Conservation (phyloP, 148 eudicot species). For the Salicornia ramosissima region DNA sequence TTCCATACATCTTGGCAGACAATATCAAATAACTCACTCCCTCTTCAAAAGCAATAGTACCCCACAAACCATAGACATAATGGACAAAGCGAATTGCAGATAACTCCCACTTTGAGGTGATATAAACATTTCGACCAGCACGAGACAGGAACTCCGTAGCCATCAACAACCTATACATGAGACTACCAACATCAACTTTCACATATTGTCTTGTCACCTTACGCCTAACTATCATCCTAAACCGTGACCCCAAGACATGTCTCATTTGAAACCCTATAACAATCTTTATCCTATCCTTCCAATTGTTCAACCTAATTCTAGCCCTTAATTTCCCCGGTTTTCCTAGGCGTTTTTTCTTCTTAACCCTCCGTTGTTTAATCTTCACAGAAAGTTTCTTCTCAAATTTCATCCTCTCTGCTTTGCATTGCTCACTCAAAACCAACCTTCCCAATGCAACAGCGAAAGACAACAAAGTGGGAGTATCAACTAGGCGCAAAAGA, state of each 20-base stretch:
- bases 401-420: not conserved
- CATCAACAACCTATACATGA: slow-evolving; percentile 26
- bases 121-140: slow-evolving; percentile 12
- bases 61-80: slow-evolving; percentile 17
- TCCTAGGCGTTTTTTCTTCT: slow-evolving; percentile 12
- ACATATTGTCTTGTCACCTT: slow-evolving; percentile 3
- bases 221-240: slow-evolving; percentile 8
- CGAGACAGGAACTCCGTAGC: slow-evolving; percentile 17
- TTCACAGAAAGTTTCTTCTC: slow-evolving; percentile 20
- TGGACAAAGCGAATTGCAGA: slow-evolving; percentile 20
- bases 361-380: slow-evolving; percentile 15
- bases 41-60: slow-evolving; percentile 20
- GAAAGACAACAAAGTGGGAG: slow-evolving; percentile 8
- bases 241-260: slow-evolving; percentile 13
- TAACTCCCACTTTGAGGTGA: slow-evolving; percentile 27
- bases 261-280: slow-evolving; percentile 18
- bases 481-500: slow-evolving; percentile 20
- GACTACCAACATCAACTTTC: slow-evolving; percentile 15
- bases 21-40: slow-evolving; percentile 14
- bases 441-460: slow-evolving; percentile 20
- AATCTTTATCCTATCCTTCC: slow-evolving; percentile 4
- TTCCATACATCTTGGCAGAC: slow-evolving; percentile 8
- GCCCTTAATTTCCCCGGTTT: slow-evolving; percentile 11
- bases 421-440: slow-evolving; percentile 14
- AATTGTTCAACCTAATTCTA: not conserved